Evolutionary conservation across 371 early-diverging fungal genomes (phyloP).

Genomic region (Syncephalis fuscata): DNA sequence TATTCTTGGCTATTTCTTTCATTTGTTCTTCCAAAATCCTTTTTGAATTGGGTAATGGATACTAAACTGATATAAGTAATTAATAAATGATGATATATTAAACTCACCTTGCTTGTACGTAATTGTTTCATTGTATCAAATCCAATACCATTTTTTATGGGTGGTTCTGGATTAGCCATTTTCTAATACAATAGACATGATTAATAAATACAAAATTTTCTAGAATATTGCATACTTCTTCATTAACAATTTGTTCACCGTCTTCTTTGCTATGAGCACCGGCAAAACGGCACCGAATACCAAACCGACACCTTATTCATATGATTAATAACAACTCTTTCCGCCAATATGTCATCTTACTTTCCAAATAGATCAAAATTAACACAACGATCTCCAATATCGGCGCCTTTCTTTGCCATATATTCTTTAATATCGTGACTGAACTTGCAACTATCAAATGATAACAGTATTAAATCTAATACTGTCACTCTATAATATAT

Average conservation of each 20-base stretch:
- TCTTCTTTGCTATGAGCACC: constrained; percentile 44
- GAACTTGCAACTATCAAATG: constrained; percentile 27
- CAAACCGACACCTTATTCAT: constrained; percentile 27
- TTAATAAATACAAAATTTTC: not conserved
- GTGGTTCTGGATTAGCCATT: too few species aligned
- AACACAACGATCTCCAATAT: constrained; percentile 58
- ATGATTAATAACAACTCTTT: too few species aligned
- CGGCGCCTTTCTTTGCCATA: constrained; percentile 39
- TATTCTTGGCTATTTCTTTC: too few species aligned
- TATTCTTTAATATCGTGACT: constrained; percentile 48
- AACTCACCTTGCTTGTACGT: too few species aligned
- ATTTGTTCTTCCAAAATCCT: too few species aligned
- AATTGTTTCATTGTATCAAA: too few species aligned
- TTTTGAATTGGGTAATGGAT: too few species aligned
- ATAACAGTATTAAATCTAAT: not conserved
- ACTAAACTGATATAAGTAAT: not conserved
- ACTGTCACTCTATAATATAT: too few species aligned
- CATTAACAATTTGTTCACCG: constrained; percentile 22
- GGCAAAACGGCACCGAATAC: constrained; percentile 66
- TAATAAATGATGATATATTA: not conserved
- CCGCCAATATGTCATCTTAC: too few species aligned
- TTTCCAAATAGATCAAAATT: constrained; percentile 51
- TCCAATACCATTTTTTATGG: too few species aligned
- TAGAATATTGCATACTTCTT: constrained; percentile 16
- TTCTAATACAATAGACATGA: too few species aligned